Evolutionary conservation across 2,329 filamentous ascomycete genomes (phyloP).

Genomic region (Neofusicoccum umdonicola): DNA sequence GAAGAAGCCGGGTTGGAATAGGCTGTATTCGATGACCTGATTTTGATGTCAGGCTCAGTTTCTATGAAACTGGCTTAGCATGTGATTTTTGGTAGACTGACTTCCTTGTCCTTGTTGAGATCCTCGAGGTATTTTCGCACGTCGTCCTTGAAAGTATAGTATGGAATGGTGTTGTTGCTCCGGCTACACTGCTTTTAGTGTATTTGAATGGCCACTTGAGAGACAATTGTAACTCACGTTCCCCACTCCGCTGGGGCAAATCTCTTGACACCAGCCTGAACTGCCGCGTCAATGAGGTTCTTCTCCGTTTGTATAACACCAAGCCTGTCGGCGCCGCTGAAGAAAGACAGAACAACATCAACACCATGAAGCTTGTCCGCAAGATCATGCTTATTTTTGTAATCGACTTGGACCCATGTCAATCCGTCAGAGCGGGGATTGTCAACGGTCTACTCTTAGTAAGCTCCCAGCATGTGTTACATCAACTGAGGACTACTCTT

Average conservation of each 20-base stretch:
- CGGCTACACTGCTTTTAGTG: not conserved
- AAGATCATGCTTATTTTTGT: not conserved
- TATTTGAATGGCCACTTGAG: no score
- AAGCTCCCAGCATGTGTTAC: not conserved
- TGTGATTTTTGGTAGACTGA: not conserved
- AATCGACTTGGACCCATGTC: not conserved
- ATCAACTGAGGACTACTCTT: no score
- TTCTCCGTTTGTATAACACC: conserved; percentile 19
- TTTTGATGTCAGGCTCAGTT: not conserved
- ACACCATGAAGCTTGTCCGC: not conserved
- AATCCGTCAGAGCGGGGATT: not conserved
- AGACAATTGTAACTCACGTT: conserved; percentile 16
- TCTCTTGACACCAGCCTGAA: conserved; percentile 28
- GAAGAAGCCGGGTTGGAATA: not conserved
- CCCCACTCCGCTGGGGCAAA: conserved; percentile 35
- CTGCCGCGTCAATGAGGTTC: conserved; percentile 33
- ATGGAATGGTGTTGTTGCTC: not conserved
- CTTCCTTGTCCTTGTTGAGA: not conserved
- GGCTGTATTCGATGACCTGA: not conserved
- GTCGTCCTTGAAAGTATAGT: not conserved
- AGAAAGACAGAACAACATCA: not conserved
- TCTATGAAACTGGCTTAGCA: not conserved
- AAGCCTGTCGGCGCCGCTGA: not conserved
- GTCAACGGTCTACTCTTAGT: not conserved
- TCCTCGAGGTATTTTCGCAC: not conserved